Base-by-base conservation (phyloP, 2,329 filamentous ascomycete species). In the Samsoniella hepiali region DNA sequence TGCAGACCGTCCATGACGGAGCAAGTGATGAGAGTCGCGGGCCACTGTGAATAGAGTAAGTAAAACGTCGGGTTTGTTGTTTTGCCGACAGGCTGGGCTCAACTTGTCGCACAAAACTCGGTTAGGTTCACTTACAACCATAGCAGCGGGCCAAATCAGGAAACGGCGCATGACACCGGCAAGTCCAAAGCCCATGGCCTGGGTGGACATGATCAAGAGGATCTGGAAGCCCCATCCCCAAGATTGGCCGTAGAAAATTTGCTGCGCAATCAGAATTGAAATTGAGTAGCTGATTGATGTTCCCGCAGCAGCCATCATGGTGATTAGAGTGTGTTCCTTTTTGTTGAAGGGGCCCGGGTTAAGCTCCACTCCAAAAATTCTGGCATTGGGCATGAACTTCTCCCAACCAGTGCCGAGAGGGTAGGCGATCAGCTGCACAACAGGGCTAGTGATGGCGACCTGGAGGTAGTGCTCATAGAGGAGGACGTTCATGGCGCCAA, bases 1-100 rank as follows among this genome's bases (percentile, higher is more conserved):
- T 91, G 87, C 47, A 91, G 78, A 4, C 86, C 83, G 69, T 86
- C 82, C 71, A 89, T 87, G 38, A 90, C 78, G 1, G 85, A 80
- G 49, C 82, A 81, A 69, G 86, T 89, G 69, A 88, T 83, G 40
- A 86, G 75, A 34, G 82, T 80, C 31, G 81, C 78, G 1, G 86
- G 86, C 85, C 86, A 88, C 54, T 57, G 40, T 57, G 17, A 38
- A 40, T 29, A 57, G 31, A 38, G 51, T 55, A 17, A 55, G 51
- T 6, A 38, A 15, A 7, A 38, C 7, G 17, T 55, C 51, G 22
- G 31, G 31, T 29, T 29, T 29, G 49, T 34, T 5, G 27, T 34
- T 51, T 51, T 29, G 49, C 42, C 5, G 42, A 44, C 42, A n/a
- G 27, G 3, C 9, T 50, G 9, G 47, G 4, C 22, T 50, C 47